Base-by-base conservation (phyloP, 73 alveolate species). In the Paramecium biaurelia region DNA sequence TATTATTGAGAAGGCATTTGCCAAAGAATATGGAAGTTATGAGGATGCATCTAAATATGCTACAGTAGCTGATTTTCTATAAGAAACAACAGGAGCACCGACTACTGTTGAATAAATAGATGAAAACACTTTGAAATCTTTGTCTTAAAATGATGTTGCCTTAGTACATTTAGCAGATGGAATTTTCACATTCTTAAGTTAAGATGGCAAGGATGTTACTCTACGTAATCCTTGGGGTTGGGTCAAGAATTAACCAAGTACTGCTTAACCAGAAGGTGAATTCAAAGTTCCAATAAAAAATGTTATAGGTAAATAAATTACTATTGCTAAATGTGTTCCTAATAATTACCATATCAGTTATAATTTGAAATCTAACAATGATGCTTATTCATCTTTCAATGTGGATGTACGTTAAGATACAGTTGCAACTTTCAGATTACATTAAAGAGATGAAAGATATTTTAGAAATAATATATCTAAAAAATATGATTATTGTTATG, bases 221-320 rank as follows among this genome's bases (percentile, higher is more conserved):
- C 21, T 74, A 34, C 57, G 87, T 37, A 74, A 74, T 20, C 87
- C 87, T 30, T 74, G 87, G 87, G 87, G 87, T 12, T 74, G 67
- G 87, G 38, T n/a, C 12, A 12, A 32, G 8, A 74, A 34, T 28
- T 59, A 14, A 41, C 57, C 57, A 30, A 34, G 15, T 3, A 37
- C 15, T 37, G 14, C 57, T n/a, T 74, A 34, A 74, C 35, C 57
- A 15, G 87, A 74, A 34, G 87, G 87, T 1, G 87, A 74, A 74
- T 74, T 74, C 18, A 74, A 74, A 41, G 18, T 74, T 23, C 57
- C 57, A 0, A 14, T 74, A 5, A 74, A 74, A 12, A 41, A 15
- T 35, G 2, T 74, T 4, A 9, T 34, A 2, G 87, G 87, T 28
- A 15, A 74, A 74, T 23, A 23, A 74, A 37, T 74, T 6, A 41